Percentiles rank a stretch among this genome's conserved stretches.
Conservation (phyloP, 2,329 filamentous ascomycete genomes). For the Trichoderma sp. region DNA sequence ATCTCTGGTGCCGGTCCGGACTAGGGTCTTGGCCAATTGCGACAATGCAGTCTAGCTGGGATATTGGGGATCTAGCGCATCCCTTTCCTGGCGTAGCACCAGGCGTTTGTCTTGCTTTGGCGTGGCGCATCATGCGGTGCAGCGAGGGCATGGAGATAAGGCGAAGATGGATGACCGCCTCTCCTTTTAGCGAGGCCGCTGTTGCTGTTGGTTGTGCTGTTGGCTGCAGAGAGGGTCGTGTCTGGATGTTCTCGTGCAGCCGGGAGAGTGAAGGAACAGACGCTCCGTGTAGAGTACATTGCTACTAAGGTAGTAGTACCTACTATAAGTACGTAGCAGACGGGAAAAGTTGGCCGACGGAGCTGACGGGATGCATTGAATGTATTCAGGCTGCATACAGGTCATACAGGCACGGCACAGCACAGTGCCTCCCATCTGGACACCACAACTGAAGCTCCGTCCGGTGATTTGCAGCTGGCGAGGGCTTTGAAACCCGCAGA, state of each 20-base stretch:
- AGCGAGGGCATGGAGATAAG: background rate
- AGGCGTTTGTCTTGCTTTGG: slow-evolving; percentile 15
- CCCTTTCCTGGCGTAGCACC: slow-evolving; percentile 14
- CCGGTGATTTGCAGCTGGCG: background rate
- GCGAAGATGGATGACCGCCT: background rate
- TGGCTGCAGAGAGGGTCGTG: background rate
- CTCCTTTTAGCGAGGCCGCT: background rate
- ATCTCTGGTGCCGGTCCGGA: slow-evolving; percentile 8
- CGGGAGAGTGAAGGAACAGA: background rate
- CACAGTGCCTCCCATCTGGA: background rate
- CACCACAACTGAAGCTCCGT: background rate
- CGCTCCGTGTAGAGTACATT: too few relatives aligned
- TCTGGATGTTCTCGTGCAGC: background rate
- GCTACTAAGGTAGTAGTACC: too few relatives aligned
- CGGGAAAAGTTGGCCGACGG: background rate
- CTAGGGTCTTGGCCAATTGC: slow-evolving; percentile 8
- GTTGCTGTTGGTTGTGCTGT: too few relatives aligned
- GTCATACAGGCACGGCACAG: too few relatives aligned
- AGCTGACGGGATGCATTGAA: background rate
- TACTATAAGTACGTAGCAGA: too few relatives aligned
- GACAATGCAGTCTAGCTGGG: background rate
- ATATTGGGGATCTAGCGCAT: slow-evolving; percentile 7
- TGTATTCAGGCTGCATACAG: background rate
- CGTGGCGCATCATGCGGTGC: slow-evolving; percentile 11
- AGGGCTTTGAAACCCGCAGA: background rate